Evolutionary conservation across 1,139 yeast species (phyloP).

Genomic region (Taiozyma sp.): DNA sequence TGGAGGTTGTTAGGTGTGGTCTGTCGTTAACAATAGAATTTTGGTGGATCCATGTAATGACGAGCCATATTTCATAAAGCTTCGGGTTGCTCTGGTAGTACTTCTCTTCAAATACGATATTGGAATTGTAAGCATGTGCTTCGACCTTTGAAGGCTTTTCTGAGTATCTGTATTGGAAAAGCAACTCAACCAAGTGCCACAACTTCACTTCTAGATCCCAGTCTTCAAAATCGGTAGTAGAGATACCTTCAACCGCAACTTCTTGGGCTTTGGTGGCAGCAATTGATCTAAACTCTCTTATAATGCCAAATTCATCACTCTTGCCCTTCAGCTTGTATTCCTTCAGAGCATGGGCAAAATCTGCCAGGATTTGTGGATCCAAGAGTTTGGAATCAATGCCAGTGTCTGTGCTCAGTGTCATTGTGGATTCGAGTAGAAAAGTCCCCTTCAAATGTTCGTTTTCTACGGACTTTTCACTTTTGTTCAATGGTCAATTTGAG

Average conservation of each 20-base stretch:
- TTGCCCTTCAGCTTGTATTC: constrained; percentile 35
- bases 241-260: constrained; percentile 20
- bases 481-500: neutral
- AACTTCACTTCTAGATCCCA: constrained; percentile 55
- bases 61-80: constrained; percentile 47
- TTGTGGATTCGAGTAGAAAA: neutral
- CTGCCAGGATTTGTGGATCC: constrained; percentile 22
- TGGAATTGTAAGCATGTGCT: constrained; percentile 41
- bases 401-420: neutral
- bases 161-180: constrained; percentile 45
- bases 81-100: constrained; percentile 39
- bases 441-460: neutral
- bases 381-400: neutral
- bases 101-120: constrained; percentile 49
- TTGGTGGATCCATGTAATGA: constrained; percentile 57
- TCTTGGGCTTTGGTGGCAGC: constrained; percentile 43
- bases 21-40: constrained; percentile 35
- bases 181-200: constrained; percentile 67
- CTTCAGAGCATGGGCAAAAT: constrained; percentile 50
- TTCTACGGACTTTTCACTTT: neutral
- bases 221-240: constrained; percentile 12
- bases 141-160: constrained; percentile 20
- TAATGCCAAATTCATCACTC: constrained; percentile 44
- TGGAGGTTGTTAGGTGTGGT: constrained; percentile 29
- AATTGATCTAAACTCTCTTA: constrained; percentile 46